Conservation (phyloP, 129 eudicot genomes). For the Saussurea involucrata region DNA sequence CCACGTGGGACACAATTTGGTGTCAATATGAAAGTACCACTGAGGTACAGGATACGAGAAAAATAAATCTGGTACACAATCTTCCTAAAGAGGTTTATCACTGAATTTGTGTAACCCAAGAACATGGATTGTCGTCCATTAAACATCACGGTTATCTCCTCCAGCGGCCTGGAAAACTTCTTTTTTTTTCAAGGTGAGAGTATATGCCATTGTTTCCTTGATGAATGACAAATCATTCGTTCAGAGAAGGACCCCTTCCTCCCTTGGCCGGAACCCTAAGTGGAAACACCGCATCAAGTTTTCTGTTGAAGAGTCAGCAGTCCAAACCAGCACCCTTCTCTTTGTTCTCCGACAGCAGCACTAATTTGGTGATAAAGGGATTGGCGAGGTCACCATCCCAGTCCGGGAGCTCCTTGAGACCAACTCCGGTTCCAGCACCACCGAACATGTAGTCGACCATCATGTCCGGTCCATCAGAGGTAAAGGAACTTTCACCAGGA, state of each 20-base stretch:
- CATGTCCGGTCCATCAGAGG: constrained; percentile 27
- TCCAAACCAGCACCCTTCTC: constrained; percentile 28
- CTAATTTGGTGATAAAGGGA: constrained; percentile 24
- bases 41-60: too few species aligned
- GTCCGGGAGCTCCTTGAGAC: constrained; percentile 33
- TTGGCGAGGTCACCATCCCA: constrained; percentile 47
- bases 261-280: constrained; percentile 28
- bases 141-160: constrained; percentile 44
- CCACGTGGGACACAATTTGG: too few species aligned
- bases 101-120: neutral
- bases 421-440: neutral
- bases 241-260: constrained; percentile 34
- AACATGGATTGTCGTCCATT: constrained; percentile 43
- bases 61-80: too few species aligned
- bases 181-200: constrained; percentile 36
- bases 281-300: constrained; percentile 46
- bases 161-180: constrained; percentile 31
- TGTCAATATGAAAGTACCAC: too few species aligned
- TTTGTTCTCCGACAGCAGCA: constrained; percentile 33
- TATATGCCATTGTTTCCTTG: constrained; percentile 36
- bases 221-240: constrained; percentile 29
- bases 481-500: constrained; percentile 18
- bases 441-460: constrained; percentile 27
- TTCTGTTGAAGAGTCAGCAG: constrained; percentile 38
- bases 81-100: too few species aligned